Evolutionary conservation across 352 stramenopile species (phyloP), one percentile per base, ranked within the genome.

Genomic region (Phytophthora pinifolia): DNA sequence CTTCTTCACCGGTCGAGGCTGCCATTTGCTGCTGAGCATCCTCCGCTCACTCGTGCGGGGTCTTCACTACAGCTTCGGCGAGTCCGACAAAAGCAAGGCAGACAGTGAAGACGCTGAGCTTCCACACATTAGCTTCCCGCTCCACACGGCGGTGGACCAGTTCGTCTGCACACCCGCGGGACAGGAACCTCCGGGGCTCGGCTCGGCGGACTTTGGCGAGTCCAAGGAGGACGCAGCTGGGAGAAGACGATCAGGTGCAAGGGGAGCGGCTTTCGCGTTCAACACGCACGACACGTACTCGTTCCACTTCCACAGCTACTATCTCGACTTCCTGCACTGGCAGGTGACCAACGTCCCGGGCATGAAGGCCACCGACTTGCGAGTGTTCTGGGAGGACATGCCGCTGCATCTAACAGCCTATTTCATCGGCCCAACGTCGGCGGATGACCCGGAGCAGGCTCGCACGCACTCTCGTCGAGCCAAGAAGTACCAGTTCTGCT

Each of bases 251-350:
- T 58, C 53, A 0, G 66, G 65, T 0, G 57, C 70, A 17, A 38
- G 29, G 15, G 46, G 46, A 4, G 53, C 62, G 0, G 52, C 72
- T 44, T 86, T 79, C 61, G 55, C 62, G 44, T 86, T 80, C 71
- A 82, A 83, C 52, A 84, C 78, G 8, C 62, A 37, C 18, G 72
- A 80, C 60, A 86, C 76, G 47, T 89, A 89, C 48, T 86, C 76
- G 29, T 86, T 89, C 58, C 75, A 85, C 41, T 87, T 89, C 50
- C 77, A 86, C 57, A 86, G 71, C 52, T 84, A 74, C 42, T 89
- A 85, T 45, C 78, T 89, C 54, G 76, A 89, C 43, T 89, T 89
- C 41, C 39, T 56, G 5, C 60, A 47, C 6, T 89, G 79, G 79
- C 59, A 81, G 30, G 38, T 87, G 17, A 63, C 78, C 12, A 74